Evolutionary conservation across 176 grass and related monocot species (phyloP), one percentile per base, ranked within the genome.

Genomic region (Ensete glaucum): DNA sequence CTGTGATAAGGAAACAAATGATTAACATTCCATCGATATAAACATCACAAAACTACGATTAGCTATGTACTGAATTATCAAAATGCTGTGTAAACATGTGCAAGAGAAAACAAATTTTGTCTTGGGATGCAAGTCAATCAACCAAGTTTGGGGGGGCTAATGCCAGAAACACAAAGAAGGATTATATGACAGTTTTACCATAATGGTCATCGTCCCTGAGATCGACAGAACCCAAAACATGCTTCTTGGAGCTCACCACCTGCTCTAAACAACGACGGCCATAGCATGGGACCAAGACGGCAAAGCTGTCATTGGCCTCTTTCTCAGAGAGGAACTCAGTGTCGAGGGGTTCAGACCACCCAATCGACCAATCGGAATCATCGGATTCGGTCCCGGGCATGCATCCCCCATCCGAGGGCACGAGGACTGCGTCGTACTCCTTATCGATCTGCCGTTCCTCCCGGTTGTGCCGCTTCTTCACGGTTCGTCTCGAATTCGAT

Each of bases 321-420:
- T 63, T 84, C 25, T 88, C 85, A 7, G 74, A 77, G 83, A 83
- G 83, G 54, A 92, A 84, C 71, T 83, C 92, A 52, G 88, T 76
- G 49, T 64, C 83, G 26, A 88, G 85, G 9, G 86, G 89, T 68
- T 95, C 91, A 16, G 86, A 75, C 91, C 91, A 95, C 50, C 91
- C 91, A 53, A 95, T 90, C 23, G 88, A 88, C 88, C 85, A 95
- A 76, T 95, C 91, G 4, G 91, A 95, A 62, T 87, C 91, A 19
- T 88, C 85, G 8, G 88, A 90, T 2, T 95, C 91, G 1, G 91
- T 88, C 3, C 81, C 91, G 17, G 91, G 90, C 17, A 90, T 64
- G 78, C 88, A 94, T 62, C 88, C 88, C 25, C 91, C 88, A 72
- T 91, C 88, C 27, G 91, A 90, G 2, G 88, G 85, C 49, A 95